A percentile compares a stretch with the other conserved stretches of the same genome.
phyloP scores from a whole-genome alignment of 164 flowering plant species.

The Annona squamosa region DNA sequence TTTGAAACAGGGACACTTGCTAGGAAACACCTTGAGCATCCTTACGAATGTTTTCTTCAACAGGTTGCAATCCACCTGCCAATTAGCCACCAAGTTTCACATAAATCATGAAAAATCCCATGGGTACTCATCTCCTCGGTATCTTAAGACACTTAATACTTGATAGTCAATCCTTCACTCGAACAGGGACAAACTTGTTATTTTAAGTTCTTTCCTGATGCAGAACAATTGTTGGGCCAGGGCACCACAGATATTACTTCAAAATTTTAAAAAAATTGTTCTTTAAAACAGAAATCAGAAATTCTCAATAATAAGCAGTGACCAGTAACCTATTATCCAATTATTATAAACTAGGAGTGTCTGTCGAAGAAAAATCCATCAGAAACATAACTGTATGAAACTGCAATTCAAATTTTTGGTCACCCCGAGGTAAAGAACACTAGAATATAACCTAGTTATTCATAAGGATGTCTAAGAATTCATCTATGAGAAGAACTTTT shows the following conservation, averaged over 20 bases:
- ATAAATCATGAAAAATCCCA: slow-evolving; percentile 32
- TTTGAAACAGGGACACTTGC: slow-evolving; percentile 30
- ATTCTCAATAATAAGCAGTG: no score
- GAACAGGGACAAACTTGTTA: background rate
- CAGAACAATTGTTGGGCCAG: background rate
- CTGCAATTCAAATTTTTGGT: background rate
- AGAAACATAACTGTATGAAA: background rate
- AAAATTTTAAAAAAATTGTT: background rate
- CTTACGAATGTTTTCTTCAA: slow-evolving; percentile 56
- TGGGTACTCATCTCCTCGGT: slow-evolving; percentile 1
- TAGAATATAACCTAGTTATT: no score
- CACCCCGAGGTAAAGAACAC: no score
- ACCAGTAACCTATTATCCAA: no score
- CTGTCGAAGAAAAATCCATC: no score
- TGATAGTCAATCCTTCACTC: background rate
- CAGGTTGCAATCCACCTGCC: slow-evolving; percentile 56
- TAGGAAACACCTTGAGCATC: slow-evolving; percentile 32
- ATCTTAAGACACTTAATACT: background rate
- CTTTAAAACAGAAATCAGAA: background rate
- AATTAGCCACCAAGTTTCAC: slow-evolving; percentile 55
- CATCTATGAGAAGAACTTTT: no score
- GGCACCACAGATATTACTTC: background rate
- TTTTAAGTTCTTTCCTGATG: background rate
- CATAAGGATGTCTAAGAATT: no score
- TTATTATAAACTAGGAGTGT: no score